phyloP scores from a whole-genome alignment of 805 yeast genomes.

The Candida sithepensis region DNA sequence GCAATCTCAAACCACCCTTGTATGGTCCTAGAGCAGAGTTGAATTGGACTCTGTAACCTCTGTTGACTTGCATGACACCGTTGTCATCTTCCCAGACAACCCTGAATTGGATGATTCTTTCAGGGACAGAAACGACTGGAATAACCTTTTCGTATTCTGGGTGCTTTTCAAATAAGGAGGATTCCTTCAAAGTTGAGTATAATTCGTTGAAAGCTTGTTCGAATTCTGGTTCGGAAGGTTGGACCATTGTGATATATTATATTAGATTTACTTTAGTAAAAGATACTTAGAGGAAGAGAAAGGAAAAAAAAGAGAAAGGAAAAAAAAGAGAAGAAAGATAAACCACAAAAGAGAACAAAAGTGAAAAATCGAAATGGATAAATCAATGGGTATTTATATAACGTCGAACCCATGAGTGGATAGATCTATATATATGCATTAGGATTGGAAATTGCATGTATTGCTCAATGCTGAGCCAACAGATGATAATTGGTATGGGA shows the following conservation, averaged over 20 bases:
- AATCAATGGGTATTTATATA: constrained; percentile 1
- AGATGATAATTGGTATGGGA: neutral
- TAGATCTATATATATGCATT: neutral
- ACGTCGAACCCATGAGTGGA: neutral
- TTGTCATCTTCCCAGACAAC: constrained; percentile 97
- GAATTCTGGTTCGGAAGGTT: constrained; percentile 95
- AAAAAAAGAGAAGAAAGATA: neutral
- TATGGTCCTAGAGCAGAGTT: constrained; percentile 98
- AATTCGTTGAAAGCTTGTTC: constrained; percentile 98
- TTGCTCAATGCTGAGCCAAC: neutral
- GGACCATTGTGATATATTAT: constrained; percentile 47
- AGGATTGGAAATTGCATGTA: neutral
- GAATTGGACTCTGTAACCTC: constrained; percentile 98
- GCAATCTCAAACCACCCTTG: constrained; percentile 98
- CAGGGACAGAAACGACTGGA: constrained; percentile 91
- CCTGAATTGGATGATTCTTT: constrained; percentile 94
- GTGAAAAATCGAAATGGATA: neutral
- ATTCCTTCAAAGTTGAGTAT: constrained; percentile 81
- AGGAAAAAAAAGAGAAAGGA: constrained; percentile 2
- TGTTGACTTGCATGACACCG: constrained; percentile 88
- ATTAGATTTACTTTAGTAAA: neutral
- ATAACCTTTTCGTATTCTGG: constrained; percentile 88
- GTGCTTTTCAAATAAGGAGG: constrained; percentile 81
- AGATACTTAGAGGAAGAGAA: neutral
- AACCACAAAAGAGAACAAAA: neutral